Percentiles rank a stretch among this genome's conserved stretches.
Conservation (phyloP, 2,329 filamentous ascomycete genomes). For the Pezicula radicicola region DNA sequence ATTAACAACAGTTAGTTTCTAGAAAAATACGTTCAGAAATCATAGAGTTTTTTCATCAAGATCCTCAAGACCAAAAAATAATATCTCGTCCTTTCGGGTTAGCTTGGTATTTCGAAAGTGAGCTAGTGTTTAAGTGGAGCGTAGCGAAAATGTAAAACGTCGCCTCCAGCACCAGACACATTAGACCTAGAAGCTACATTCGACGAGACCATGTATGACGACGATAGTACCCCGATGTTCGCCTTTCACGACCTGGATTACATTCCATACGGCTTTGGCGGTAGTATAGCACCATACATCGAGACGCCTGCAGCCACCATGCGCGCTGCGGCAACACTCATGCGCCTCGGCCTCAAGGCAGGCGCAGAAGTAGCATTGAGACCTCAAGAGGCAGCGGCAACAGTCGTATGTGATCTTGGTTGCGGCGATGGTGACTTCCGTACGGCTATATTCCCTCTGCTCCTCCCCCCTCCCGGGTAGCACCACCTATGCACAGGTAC, state of each 20-base stretch:
- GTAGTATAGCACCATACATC: slow-evolving; percentile 17
- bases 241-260: slow-evolving; percentile 27
- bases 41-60: too few species aligned
- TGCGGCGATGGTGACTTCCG: slow-evolving; percentile 21
- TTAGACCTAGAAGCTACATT: background rate
- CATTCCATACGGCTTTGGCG: slow-evolving; percentile 16
- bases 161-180: background rate
- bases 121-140: background rate
- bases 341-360: slow-evolving; percentile 11
- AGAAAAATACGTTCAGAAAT: too few species aligned
- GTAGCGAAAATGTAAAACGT: background rate
- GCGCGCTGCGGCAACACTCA: slow-evolving; percentile 20
- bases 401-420: slow-evolving; percentile 18
- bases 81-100: background rate
- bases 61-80: too few species aligned
- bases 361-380: background rate
- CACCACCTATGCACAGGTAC: background rate
- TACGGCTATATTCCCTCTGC: slow-evolving; percentile 4
- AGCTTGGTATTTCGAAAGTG: background rate
- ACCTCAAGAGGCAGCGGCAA: slow-evolving; percentile 2
- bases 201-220: slow-evolving; percentile 14
- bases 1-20: too few species aligned
- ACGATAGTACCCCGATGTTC: slow-evolving; percentile 14
- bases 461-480: background rate
- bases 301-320: slow-evolving; percentile 16